Conservation (phyloP, 768 basidiomycete genomes). For the Serendipita sp. region DNA sequence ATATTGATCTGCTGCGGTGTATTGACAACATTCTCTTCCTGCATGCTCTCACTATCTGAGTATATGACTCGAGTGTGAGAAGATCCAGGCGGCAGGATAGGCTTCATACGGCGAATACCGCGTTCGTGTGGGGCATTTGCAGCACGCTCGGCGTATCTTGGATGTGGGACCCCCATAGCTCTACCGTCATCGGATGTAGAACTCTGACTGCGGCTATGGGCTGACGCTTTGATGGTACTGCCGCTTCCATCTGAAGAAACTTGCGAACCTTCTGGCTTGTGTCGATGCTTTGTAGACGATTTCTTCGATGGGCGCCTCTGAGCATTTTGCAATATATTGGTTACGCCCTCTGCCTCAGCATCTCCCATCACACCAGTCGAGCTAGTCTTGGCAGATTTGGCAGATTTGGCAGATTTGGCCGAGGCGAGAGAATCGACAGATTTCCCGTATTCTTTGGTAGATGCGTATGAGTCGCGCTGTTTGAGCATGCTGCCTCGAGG, state of each 20-base stretch:
- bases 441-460: not conserved
- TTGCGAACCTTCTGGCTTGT: slow-evolving; percentile 2
- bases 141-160: no score
- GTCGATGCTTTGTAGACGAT: not conserved
- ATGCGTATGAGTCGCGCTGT: not conserved
- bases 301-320: not conserved
- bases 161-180: no score
- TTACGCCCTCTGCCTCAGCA: not conserved
- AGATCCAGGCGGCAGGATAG: not conserved
- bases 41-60: slow-evolving; percentile 2
- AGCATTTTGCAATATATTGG: not conserved
- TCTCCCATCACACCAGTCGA: slow-evolving; percentile 2
- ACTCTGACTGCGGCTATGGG: not conserved
- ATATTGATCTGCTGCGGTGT: not conserved
- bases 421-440: not conserved
- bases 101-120: not conserved
- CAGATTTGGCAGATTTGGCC: not conserved
- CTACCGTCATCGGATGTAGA: not conserved
- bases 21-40: not conserved
- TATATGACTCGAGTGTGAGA: not conserved
- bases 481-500: not conserved
- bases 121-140: not conserved
- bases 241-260: not conserved
- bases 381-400: not conserved
- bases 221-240: not conserved